Conservation (phyloP, 2,329 filamentous ascomycete genomes). For the Claviceps humidiphila region DNA sequence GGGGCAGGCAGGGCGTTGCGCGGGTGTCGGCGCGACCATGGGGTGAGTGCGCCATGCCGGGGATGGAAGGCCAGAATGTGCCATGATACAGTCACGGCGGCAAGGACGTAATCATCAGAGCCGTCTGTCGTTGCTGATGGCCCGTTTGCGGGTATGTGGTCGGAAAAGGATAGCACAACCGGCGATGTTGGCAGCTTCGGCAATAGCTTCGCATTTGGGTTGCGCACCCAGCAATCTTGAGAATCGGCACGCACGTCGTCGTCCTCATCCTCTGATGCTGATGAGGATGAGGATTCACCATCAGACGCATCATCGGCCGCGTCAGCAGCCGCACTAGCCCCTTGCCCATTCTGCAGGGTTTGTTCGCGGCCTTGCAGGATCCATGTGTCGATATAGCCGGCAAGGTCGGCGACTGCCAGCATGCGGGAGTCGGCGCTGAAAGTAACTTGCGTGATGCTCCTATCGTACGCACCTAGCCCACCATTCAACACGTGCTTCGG, state of each 20-base stretch:
- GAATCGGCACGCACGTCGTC: conserved; percentile 29
- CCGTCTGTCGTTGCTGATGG: conserved; percentile 14
- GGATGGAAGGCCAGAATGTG: conserved; percentile 70
- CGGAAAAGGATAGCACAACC: conserved; percentile 55
- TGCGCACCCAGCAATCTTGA: conserved; percentile 56
- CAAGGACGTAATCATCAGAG: conserved; percentile 36
- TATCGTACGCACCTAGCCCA: conserved; percentile 62
- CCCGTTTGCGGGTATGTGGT: conserved; percentile 26
- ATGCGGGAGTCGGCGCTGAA: conserved; percentile 75
- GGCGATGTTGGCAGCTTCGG: conserved; percentile 54
- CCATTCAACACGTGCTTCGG: conserved; percentile 46
- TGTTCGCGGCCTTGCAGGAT: conserved; percentile 39
- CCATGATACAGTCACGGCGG: conserved; percentile 40
- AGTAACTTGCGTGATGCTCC: conserved; percentile 56
- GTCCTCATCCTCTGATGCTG: conserved; percentile 16
- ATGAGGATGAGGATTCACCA: conserved; percentile 23
- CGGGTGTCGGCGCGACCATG: conserved; percentile 78
- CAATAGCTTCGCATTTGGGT: conserved; percentile 55
- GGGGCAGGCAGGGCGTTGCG: conserved; percentile 59
- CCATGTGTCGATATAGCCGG: conserved; percentile 82
- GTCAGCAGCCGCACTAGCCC: conserved; percentile 20
- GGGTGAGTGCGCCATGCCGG: conserved; percentile 59
- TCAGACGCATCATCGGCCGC: conserved; percentile 22
- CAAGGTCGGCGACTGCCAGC: conserved; percentile 66
- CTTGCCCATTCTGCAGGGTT: conserved; percentile 17